Evolutionary conservation across 257 asterid genomes (phyloP), one percentile per base, ranked within the genome.

Genomic region (Paulownia fortunei): DNA sequence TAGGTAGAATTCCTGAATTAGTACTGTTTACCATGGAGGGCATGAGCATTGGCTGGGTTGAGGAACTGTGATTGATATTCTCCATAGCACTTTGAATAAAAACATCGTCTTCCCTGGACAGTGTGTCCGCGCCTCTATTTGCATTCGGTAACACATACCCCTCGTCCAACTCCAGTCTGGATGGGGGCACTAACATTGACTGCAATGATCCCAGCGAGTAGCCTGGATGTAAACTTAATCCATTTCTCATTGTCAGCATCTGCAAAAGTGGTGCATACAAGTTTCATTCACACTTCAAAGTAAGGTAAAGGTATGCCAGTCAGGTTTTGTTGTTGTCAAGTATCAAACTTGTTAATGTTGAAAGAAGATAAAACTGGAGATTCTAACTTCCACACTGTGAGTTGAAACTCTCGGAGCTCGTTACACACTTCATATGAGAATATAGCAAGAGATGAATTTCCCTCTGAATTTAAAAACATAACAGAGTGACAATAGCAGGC

Each of bases 201-300:
- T 81, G 90, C 41, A 85, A 32, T 12, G 89, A 85, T 73, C 92
- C 92, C 0, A 83, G 82, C 7, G 88, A 59, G 79, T 85, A 87
- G 24, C 86, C 85, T 3, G 94, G 94, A 81, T 90, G 90, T 74
- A 88, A 69, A 76, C 90, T 83, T 66, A 90, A 65, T 72, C 96
- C 96, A 12, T 92, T 92, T 84, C 96, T 88, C 89, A 90, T 68
- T 1, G 97, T 89, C 80, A 92, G 78, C 94, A 90, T 88, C 97
- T 92, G 90, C 74, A 73, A 72, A 55, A 36, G 69, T 51, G 74
- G 41, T 41, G 64, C 8, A 36, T 34, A 32, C 5, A 51, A 12
- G 16, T 26, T 10, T 3, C 54, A 47, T 47, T 47, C 54, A 47
- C 54, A 12, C 4, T 11, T 47, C 27, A n/a, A 5, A 52, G 60